Evolutionary conservation across 345 rosid species (phyloP), one percentile per base, ranked within the genome.

Genomic region (Gynandropsis gynandra): DNA sequence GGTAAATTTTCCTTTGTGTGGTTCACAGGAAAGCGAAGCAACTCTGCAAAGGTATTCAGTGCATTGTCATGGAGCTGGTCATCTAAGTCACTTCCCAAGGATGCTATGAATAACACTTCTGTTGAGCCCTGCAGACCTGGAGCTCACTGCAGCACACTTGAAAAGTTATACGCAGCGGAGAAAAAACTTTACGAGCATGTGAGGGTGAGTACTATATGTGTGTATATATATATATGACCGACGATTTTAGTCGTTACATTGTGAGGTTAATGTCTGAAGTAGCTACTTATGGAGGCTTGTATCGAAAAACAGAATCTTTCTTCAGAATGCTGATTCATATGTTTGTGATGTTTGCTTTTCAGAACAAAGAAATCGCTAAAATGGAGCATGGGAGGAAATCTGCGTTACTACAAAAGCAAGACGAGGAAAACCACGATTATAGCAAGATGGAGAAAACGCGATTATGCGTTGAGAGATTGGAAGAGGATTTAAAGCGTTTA

Each of bases 1-100:
- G 39, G 33, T 54, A 24, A 21, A 47, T 54, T 46, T n/a, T n/a
- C n/a, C n/a, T n/a, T 54, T 59, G 11, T 58, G 20, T 61, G 34
- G 11, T 17, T 49, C 20, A 29, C 80, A 90, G 98, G 87, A 64
- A 83, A 80, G 69, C 72, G 78, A 67, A 86, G 87, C 69, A 72
- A 61, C 56, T 89, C 97, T 24, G 79, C 92, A 3, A 87, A 80
- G 76, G 98, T 90, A 36, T 82, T 90, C 65, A 87, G 87, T 74
- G 85, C 92, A 20, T 68, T 90, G 63, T 75, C 96, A 24, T 78
- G 96, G 96, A 87, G 74, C 54, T 80, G 98, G 98, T 81, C 98
- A 58, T 87, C 89, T 27, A 87, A 72, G 79, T 67, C 77, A 16
- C 80, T 81, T 67, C 95, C 73, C 20, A 71, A 64, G 67, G 83